These are phyloP conservation scores for Mucor lusitanicus DNA, from an alignment of 371 early-diverging fungal genomes.

Conservation along the genomic window DNA sequence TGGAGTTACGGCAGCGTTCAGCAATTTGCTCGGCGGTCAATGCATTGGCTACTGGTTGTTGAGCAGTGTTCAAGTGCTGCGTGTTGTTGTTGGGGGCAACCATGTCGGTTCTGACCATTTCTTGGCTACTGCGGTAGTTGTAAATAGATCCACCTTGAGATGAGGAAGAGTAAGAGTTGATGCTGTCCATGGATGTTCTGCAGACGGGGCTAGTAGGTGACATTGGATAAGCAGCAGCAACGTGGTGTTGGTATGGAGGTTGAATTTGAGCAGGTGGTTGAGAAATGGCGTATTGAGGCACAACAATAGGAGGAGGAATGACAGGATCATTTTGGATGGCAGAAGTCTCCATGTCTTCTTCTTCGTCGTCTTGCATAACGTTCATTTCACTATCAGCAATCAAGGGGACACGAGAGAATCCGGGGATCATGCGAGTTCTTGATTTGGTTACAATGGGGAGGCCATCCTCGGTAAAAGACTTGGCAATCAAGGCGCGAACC, in stretches of 20 bases:
- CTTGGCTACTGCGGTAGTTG: constrained; percentile 1
- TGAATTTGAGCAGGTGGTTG: not conserved
- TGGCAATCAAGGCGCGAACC: constrained; percentile 3
- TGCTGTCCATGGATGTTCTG: constrained; percentile 10
- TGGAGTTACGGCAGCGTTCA: not conserved
- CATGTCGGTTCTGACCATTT: constrained; percentile 18
- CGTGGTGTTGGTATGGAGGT: not conserved
- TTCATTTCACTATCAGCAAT: constrained; percentile 17
- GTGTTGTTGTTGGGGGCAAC: constrained; percentile 36
- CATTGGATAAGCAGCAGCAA: not conserved
- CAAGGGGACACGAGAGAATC: constrained; percentile 10
- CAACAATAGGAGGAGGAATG: not conserved
- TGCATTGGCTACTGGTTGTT: not conserved
- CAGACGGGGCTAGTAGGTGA: not conserved
- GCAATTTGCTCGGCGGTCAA: constrained; percentile 11
- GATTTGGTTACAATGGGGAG: constrained; percentile 13
- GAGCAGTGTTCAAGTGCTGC: constrained; percentile 2
- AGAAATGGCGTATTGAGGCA: not conserved
- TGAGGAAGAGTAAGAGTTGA: not conserved
- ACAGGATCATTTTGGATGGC: not conserved
- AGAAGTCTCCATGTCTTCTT: not conserved
- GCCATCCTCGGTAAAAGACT: constrained; percentile 16
- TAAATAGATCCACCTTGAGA: not conserved
- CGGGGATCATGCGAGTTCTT: constrained; percentile 1
- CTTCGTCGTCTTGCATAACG: constrained; percentile 9